These are phyloP conservation scores for Saturnispora gosingensis DNA, from an alignment of 805 yeast genomes.

Conservation along the genomic window DNA sequence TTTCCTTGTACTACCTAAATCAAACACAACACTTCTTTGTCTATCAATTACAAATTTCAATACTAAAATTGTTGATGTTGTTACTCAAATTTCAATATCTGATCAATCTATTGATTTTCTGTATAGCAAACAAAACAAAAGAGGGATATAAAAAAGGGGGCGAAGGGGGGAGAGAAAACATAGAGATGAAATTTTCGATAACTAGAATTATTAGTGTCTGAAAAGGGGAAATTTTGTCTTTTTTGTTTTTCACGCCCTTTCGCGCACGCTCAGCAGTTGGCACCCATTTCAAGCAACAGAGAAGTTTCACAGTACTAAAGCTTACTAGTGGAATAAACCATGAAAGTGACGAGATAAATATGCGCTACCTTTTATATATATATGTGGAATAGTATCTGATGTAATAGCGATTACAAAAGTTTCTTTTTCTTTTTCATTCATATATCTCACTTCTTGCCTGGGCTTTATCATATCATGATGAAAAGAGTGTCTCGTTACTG, in stretches of 20 bases:
- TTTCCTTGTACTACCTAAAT: neutral
- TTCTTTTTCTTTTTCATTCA: no score
- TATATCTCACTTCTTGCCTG: no score
- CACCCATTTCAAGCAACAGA: neutral
- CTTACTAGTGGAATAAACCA: neutral
- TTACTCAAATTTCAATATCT: neutral
- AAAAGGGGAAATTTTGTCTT: neutral
- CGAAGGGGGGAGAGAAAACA: neutral
- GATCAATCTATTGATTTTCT: neutral
- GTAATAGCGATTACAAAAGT: no score
- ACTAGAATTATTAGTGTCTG: neutral
- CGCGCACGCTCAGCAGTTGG: neutral
- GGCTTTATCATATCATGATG: no score
- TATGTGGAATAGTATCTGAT: no score
- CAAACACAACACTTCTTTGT: neutral
- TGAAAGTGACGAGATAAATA: no score
- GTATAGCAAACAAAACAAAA: neutral
- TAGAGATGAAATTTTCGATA: neutral
- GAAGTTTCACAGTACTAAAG: neutral
- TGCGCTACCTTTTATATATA: no score
- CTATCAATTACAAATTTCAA: neutral
- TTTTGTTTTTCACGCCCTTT: conserved; percentile 1
- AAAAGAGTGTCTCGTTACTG: no score
- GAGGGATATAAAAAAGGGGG: neutral
- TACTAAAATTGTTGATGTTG: no score